These are phyloP conservation scores for Trypanosoma vivax DNA, from an alignment of 208 protist genomes.

Conservation along the genomic window DNA sequence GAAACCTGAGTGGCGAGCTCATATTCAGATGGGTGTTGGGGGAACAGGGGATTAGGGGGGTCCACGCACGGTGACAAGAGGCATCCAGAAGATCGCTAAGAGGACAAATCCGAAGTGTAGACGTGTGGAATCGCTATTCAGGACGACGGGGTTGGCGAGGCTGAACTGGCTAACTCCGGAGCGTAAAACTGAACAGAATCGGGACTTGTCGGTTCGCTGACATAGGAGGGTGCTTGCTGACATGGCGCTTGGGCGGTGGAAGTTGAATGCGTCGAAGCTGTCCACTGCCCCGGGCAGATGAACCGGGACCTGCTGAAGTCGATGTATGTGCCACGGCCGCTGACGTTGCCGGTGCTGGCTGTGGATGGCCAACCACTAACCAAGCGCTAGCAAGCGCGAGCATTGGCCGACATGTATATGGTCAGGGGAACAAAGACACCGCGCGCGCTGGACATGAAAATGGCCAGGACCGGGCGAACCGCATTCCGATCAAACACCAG, in stretches of 20 bases:
- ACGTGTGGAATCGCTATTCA: not conserved
- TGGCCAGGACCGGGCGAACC: not conserved
- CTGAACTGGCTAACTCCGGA: conserved; percentile 4
- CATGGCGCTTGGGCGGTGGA: no score
- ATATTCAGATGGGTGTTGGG: not conserved
- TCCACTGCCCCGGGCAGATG: no score
- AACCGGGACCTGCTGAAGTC: no score
- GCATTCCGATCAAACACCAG: not conserved
- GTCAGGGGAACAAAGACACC: not conserved
- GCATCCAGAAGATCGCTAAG: not conserved
- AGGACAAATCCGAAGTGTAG: not conserved
- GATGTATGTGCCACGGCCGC: not conserved
- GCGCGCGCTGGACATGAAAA: not conserved
- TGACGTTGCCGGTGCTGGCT: not conserved
- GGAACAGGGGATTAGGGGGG: not conserved
- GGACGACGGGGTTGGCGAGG: conserved; percentile 3
- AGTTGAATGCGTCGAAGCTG: no score
- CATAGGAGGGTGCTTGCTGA: conserved; percentile 2
- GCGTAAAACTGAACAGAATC: not conserved
- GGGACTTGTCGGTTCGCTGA: not conserved
- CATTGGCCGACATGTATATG: not conserved
- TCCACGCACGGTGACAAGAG: not conserved
- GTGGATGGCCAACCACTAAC: not conserved
- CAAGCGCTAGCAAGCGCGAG: no score
- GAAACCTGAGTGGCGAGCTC: no score